Evolutionary conservation across 371 early-diverging fungal genomes (phyloP).

Genomic region (Zychaea mexicana): DNA sequence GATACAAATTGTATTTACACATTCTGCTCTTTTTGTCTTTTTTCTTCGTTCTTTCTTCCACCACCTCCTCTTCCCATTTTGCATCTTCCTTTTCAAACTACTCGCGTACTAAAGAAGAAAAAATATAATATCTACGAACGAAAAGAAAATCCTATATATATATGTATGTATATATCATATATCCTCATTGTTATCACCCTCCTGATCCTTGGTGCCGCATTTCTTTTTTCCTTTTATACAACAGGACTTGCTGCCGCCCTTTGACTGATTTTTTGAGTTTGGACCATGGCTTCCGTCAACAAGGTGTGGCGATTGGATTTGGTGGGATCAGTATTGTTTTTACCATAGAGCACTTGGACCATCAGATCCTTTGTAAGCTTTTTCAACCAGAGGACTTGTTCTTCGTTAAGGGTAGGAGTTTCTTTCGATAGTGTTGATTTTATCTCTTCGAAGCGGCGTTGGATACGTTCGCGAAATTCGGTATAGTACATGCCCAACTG

Average conservation of each 20-base stretch:
- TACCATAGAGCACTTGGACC: not conserved
- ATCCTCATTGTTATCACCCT: too few species aligned
- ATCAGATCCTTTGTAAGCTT: not conserved
- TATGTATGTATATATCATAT: too few species aligned
- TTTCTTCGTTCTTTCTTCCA: too few species aligned
- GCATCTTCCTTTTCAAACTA: too few species aligned
- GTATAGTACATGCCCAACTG: constrained; percentile 41
- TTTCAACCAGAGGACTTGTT: not conserved
- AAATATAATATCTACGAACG: too few species aligned
- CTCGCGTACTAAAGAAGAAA: too few species aligned
- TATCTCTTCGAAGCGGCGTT: constrained; percentile 46
- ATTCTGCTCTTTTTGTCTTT: too few species aligned
- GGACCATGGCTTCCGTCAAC: not conserved
- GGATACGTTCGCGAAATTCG: constrained; percentile 47
- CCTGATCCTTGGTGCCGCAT: too few species aligned
- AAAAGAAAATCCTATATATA: too few species aligned
- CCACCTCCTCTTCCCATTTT: too few species aligned
- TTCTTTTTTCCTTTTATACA: not conserved
- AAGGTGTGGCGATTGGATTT: not conserved
- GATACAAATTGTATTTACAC: too few species aligned
- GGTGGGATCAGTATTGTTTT: not conserved
- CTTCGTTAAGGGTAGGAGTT: not conserved
- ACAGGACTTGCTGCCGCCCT: not conserved
- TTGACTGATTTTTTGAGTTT: not conserved
- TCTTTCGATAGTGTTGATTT: constrained; percentile 18